These are phyloP conservation scores for Paraphaeosphaeria sporulosa DNA, from an alignment of 2,329 filamentous ascomycete genomes.

Conservation along the genomic window DNA sequence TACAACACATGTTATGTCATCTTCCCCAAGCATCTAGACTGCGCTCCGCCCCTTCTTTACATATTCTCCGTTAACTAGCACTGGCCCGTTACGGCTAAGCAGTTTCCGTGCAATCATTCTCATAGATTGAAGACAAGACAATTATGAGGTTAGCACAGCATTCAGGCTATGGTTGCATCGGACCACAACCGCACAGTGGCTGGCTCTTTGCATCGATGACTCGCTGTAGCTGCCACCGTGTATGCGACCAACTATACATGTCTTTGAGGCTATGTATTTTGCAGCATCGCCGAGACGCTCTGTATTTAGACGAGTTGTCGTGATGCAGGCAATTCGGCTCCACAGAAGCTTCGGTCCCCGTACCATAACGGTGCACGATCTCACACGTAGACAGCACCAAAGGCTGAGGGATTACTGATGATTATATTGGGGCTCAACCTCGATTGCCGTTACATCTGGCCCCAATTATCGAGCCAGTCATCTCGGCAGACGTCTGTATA, in stretches of 20 bases:
- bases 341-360: not conserved
- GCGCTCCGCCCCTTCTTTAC: not conserved
- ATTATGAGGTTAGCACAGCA: not conserved
- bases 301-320: not conserved
- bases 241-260: not conserved
- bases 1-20: not conserved
- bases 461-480: not conserved
- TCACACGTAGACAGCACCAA: not conserved
- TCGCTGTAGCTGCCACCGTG: not conserved
- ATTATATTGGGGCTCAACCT: not conserved
- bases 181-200: not conserved
- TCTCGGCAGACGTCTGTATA: not conserved
- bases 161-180: not conserved
- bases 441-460: not conserved
- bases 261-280: not conserved
- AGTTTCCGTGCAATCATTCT: not conserved
- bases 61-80: not conserved
- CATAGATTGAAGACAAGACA: not conserved
- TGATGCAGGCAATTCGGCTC: not conserved
- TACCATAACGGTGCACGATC: not conserved
- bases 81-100: not conserved
- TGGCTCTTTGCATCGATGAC: not conserved
- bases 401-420: slow-evolving; percentile 2
- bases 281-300: not conserved
- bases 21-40: not conserved